phyloP scores from a whole-genome alignment of 2,329 filamentous ascomycete genomes.

The Calonectria fujianensis region DNA sequence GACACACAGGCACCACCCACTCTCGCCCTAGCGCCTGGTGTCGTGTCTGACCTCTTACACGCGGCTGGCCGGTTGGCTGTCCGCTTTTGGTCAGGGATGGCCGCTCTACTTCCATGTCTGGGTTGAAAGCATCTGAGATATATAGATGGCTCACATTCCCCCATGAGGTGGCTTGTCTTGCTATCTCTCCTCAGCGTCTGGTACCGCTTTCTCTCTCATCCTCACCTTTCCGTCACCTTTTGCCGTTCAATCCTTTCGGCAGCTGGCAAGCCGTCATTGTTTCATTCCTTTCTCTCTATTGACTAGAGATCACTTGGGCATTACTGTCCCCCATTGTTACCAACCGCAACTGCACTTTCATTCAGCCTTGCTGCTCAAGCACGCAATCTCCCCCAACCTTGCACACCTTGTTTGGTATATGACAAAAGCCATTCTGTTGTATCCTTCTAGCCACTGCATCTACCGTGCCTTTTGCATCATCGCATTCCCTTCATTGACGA shows the following conservation, averaged over 20 bases:
- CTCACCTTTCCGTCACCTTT: constrained; percentile 37
- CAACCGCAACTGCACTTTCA: constrained; percentile 34
- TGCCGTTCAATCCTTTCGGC: constrained; percentile 60
- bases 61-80: constrained; percentile 26
- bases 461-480: constrained; percentile 11
- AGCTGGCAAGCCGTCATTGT: constrained; percentile 54
- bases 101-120: constrained; percentile 5
- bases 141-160: constrained; percentile 54
- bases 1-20: background rate
- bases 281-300: constrained; percentile 41
- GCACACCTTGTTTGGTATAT: constrained; percentile 21
- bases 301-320: constrained; percentile 40
- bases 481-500: constrained; percentile 30
- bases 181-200: constrained; percentile 51
- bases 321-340: constrained; percentile 30
- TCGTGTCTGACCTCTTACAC: constrained; percentile 16
- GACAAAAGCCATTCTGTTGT: constrained; percentile 11
- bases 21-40: background rate
- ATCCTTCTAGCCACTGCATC: constrained; percentile 11
- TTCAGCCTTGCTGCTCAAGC: constrained; percentile 32
- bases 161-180: constrained; percentile 43
- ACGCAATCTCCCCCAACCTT: constrained; percentile 9
- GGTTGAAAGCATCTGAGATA: constrained; percentile 35
- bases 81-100: constrained; percentile 17
- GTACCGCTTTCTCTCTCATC: constrained; percentile 42